Conservation (phyloP, 2,329 filamentous ascomycete genomes). For the Hypoxylon sp. region DNA sequence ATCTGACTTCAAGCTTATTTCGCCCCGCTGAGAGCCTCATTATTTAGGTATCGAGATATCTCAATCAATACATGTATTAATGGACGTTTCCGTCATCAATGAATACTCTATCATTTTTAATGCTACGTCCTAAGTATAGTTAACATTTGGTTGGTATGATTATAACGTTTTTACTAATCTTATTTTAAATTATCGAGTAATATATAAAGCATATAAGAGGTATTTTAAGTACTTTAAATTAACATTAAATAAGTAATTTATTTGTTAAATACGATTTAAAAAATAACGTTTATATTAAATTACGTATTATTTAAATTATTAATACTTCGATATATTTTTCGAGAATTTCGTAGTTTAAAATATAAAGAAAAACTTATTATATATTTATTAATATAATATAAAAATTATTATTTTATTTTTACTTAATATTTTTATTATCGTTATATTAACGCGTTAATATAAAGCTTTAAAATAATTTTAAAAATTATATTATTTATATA, state of each 20-base stretch:
- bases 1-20: conserved; percentile 18
- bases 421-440: too few species aligned
- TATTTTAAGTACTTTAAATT: background rate
- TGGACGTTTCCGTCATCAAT: too few species aligned
- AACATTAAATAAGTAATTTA: background rate
- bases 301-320: background rate
- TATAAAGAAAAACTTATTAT: too few species aligned
- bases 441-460: too few species aligned
- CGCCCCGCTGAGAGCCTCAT: conserved; percentile 25
- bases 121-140: too few species aligned
- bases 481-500: too few species aligned
- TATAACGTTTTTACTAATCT: background rate
- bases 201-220: background rate
- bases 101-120: too few species aligned
- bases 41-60: conserved; percentile 1
- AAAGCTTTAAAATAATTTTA: too few species aligned
- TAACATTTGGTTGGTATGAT: background rate
- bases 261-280: background rate
- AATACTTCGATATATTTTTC: background rate
- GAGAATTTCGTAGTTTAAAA: too few species aligned
- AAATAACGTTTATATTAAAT: background rate
- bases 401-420: too few species aligned
- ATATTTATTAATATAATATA: too few species aligned
- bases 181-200: background rate
- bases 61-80: too few species aligned